Evolutionary conservation across 2,329 filamentous ascomycete genomes (phyloP).

Genomic region (Catunica adiposa): DNA sequence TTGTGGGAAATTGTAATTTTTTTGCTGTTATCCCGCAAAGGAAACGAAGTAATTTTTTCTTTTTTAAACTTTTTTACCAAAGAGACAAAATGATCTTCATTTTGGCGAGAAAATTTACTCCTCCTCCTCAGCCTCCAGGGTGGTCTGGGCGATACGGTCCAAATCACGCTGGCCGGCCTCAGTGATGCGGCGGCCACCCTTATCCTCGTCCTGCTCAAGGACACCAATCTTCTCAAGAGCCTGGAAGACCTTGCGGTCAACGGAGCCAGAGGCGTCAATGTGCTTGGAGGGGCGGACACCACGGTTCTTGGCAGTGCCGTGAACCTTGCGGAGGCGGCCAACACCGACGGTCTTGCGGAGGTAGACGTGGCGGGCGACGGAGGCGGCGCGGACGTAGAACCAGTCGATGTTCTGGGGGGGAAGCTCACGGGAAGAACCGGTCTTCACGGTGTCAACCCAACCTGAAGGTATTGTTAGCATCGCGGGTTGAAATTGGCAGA

Average conservation of each 20-base stretch:
- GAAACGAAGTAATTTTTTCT: not conserved
- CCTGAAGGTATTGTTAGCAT: conserved; percentile 31
- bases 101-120: conserved; percentile 32
- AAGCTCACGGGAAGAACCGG: conserved; percentile 87
- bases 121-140: conserved; percentile 54
- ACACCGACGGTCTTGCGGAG: conserved; percentile 98
- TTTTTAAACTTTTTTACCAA: not conserved
- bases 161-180: conserved; percentile 97
- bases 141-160: conserved; percentile 83
- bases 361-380: conserved; percentile 96
- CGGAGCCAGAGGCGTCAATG: conserved; percentile 84
- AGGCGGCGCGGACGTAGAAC: conserved; percentile 81
- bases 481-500: not conserved
- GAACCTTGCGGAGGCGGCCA: conserved; percentile 88
- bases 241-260: conserved; percentile 97
- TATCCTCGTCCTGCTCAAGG: conserved; percentile 92
- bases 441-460: conserved; percentile 99
- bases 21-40: not conserved
- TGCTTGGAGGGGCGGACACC: conserved; percentile 82
- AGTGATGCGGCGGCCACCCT: conserved; percentile 96
- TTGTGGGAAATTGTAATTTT: conserved; percentile 10
- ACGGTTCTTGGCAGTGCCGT: conserved; percentile 95
- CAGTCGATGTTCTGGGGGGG: conserved; percentile 97
- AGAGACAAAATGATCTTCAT: not conserved
- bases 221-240: conserved; percentile 98